Evolutionary conservation across 495 filamentous ascomycete species (phyloP), one percentile per base, ranked within the genome.

Genomic region (Penicillium cinerascens): DNA sequence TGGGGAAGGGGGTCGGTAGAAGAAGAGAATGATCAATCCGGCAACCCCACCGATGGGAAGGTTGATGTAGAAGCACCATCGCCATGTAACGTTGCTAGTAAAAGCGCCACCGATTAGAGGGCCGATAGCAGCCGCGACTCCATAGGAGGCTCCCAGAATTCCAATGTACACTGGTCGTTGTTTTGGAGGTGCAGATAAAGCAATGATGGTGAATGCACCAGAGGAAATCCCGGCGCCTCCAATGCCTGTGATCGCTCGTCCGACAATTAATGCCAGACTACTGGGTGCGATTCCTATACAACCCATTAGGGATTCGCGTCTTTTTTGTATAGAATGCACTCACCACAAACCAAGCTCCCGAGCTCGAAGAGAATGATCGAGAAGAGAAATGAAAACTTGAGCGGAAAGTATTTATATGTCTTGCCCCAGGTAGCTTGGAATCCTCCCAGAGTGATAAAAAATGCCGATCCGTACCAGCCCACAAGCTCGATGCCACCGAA

Each of bases 171-270:
- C 59, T 1, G 80, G 76, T 16, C 78, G 69, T 42, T 73, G 75
- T 26, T 68, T 63, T 11, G 78, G 70, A 0, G 68, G 66, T 2
- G 74, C 69, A 0, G 67, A 48, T 47, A 76, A 66, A 21, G 68
- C 73, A 35, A 82, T 69, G 51, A 81, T 67, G 6, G 42, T 59
- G 22, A 45, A 47, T 1, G 21, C 46, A 0, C 65, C 65, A 2
- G 27, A 40, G 1, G 35, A 18, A 15, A 68, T 44, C 9, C 68
- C 68, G 6, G 61, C 58, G 9, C 42, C 58, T 15, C 87, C 88
- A 16, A 89, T 47, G 9, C 88, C 88, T 11, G 86, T 81, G 42
- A 92, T 74, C 15, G 87, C 87, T 17, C 88, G 80, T 2, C 89
- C 88, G 44, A 89, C 60, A 58, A 91, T 91, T 26, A 92, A 72